Percentiles rank a stretch among this genome's conserved stretches.
Evolutionary conservation across 176 grass and related monocot genomes (phyloP).

Genomic region (Secale cereale): DNA sequence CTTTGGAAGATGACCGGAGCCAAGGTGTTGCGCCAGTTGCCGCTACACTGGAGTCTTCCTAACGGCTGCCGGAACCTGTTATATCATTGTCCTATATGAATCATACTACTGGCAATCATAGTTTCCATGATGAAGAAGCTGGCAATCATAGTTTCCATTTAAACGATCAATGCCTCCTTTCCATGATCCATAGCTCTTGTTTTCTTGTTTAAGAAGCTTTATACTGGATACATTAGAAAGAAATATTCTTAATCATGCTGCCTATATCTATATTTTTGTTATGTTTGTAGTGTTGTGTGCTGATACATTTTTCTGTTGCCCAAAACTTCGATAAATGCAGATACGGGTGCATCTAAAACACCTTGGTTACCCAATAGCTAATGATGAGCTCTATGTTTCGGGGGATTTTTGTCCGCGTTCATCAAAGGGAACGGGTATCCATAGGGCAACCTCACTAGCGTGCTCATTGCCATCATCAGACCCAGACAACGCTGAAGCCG

Average conservation of each 20-base stretch:
- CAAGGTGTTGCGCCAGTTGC: background rate
- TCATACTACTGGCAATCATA: background rate
- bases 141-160: background rate
- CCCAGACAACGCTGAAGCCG: background rate
- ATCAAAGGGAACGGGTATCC: slow-evolving; percentile 38
- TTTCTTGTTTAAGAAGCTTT: background rate
- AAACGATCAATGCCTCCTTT: background rate
- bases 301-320: background rate
- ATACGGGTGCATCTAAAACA: slow-evolving; percentile 95
- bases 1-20: background rate
- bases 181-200: background rate
- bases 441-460: slow-evolving; percentile 11
- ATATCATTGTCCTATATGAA: background rate
- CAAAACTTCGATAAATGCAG: slow-evolving; percentile 40
- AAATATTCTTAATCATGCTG: background rate
- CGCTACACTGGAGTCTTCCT: background rate
- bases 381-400: slow-evolving; percentile 77
- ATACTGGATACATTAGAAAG: slow-evolving; percentile 7
- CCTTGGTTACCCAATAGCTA: slow-evolving; percentile 85
- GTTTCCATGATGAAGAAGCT: background rate
- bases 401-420: slow-evolving; percentile 52
- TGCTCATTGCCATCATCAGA: slow-evolving; percentile 17
- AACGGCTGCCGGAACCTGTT: background rate
- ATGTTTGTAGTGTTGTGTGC: background rate
- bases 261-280: background rate